Base-by-base conservation (phyloP, 75 land plant species). In the Cunninghamia lanceolata region DNA sequence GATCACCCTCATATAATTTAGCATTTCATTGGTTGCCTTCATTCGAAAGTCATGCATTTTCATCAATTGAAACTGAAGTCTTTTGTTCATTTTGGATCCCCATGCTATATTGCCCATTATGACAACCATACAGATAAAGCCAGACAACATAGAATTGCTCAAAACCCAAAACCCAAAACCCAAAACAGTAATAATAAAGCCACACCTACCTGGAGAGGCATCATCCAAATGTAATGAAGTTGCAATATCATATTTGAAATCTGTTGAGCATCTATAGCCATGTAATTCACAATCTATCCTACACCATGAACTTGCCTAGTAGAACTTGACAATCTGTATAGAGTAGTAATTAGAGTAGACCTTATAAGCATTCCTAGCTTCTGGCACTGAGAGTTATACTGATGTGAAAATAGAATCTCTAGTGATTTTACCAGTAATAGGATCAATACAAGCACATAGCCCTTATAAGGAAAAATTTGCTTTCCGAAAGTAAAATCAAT, bases 1-100 rank as follows among this genome's bases (percentile, higher is more conserved):
- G 86, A 98, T 96, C 82, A 96, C 94, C 32, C 95, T 91, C 99
- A 96, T 96, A 88, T 92, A 90, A 83, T 90, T 96, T 19, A 98
- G 92, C 88, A 92, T 90, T 89, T 98, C 99, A 86, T 94, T 96
- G 4, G 94, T 95, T 16, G 99, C 97, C 89, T 94, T 96, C 96
- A 98, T 95, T 82, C 99, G 91, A 42, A 53, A 83, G 85, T 98
- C 99, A 36, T 93, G 88, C 83, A 85, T 89, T 54, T 40, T 85
- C 99, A 96, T 95, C 81, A 98, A 71, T 21, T 84, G 85, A 84
- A 85, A 86, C 59, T 91, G 89, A 80, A 83, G 92, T 42, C 85
- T 74, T 83, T 90, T 92, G 87, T 89, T 95, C 36, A 90, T 87
- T 54, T 87, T 43, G 32, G 88, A 85, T 25, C 89, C 90, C 15